phyloP scores from a whole-genome alignment of 768 basidiomycete species.

The Tylopilus balloui region DNA sequence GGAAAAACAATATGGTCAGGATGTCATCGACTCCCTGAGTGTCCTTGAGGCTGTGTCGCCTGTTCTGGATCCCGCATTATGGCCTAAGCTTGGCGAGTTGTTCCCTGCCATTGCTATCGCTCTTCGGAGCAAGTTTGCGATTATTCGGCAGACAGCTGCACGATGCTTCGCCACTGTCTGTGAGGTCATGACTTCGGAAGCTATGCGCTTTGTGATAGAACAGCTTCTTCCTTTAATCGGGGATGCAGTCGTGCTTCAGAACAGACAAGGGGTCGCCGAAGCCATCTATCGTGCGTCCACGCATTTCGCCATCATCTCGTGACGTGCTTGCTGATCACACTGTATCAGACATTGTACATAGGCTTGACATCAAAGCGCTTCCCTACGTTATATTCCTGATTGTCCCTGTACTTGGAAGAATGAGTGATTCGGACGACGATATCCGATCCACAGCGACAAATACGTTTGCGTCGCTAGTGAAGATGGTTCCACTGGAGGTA shows the following conservation, averaged over 20 bases:
- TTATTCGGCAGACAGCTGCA: conserved; percentile 85
- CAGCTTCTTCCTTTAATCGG: conserved; percentile 74
- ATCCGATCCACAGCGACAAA: conserved; percentile 94
- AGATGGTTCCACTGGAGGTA: conserved; percentile 98
- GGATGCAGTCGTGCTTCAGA: conserved; percentile 66
- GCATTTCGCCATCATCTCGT: neutral
- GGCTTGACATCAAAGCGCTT: conserved; percentile 87
- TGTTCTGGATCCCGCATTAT: conserved; percentile 65
- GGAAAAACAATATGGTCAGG: conserved; percentile 74
- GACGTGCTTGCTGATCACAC: conserved; percentile 10
- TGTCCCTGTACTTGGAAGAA: conserved; percentile 92
- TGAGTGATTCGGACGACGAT: conserved; percentile 93
- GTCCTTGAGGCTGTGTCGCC: conserved; percentile 81
- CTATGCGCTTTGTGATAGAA: conserved; percentile 89
- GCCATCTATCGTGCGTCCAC: conserved; percentile 79
- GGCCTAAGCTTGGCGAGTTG: conserved; percentile 61
- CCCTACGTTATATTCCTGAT: conserved; percentile 97
- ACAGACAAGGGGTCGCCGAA: conserved; percentile 89
- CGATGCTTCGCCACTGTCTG: conserved; percentile 86
- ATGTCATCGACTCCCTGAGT: conserved; percentile 89
- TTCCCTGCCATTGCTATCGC: conserved; percentile 76
- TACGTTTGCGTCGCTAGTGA: conserved; percentile 93
- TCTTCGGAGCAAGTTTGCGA: conserved; percentile 81
- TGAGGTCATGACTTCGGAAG: conserved; percentile 76
- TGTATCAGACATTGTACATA: conserved; percentile 77